phyloP scores from a whole-genome alignment of 2,329 filamentous ascomycete genomes.

The Talaromyces sp. region DNA sequence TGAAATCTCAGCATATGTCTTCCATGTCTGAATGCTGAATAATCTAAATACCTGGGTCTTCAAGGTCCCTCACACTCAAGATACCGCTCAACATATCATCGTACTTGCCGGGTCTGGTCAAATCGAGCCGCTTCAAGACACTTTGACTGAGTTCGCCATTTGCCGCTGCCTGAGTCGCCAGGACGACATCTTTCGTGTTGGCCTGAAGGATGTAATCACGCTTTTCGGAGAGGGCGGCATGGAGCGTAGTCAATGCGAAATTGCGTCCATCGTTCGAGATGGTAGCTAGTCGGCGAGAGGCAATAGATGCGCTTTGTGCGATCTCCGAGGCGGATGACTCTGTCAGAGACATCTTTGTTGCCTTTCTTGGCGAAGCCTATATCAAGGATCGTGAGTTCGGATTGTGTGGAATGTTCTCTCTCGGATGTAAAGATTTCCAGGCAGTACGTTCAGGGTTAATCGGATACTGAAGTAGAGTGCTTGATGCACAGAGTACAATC shows the following conservation, averaged over 20 bases:
- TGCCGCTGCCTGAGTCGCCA: constrained; percentile 68
- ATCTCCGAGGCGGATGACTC: constrained; percentile 75
- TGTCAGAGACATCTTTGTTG: constrained; percentile 73
- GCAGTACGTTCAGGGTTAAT: not conserved
- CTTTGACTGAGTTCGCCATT: constrained; percentile 75
- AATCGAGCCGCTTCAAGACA: constrained; percentile 81
- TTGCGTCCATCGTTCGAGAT: constrained; percentile 75
- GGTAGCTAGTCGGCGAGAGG: constrained; percentile 78
- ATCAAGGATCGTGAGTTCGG: not conserved
- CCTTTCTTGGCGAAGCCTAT: not conserved
- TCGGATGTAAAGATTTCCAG: not conserved
- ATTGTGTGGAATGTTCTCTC: not conserved
- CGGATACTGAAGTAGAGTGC: not conserved
- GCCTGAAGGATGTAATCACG: constrained; percentile 77
- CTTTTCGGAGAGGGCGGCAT: constrained; percentile 67
- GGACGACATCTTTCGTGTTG: constrained; percentile 76
- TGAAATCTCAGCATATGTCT: not conserved
- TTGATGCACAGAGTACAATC: not conserved
- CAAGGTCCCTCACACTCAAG: constrained; percentile 75
- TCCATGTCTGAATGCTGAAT: not conserved
- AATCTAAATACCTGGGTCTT: constrained; percentile 70
- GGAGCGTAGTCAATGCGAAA: constrained; percentile 76
- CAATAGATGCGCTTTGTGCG: constrained; percentile 71
- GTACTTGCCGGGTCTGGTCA: constrained; percentile 84
- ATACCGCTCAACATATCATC: constrained; percentile 98